Evolutionary conservation across 2,329 filamentous ascomycete genomes (phyloP), one percentile per base, ranked within the genome.

Genomic region (Iodosphaeria phyllophila): DNA sequence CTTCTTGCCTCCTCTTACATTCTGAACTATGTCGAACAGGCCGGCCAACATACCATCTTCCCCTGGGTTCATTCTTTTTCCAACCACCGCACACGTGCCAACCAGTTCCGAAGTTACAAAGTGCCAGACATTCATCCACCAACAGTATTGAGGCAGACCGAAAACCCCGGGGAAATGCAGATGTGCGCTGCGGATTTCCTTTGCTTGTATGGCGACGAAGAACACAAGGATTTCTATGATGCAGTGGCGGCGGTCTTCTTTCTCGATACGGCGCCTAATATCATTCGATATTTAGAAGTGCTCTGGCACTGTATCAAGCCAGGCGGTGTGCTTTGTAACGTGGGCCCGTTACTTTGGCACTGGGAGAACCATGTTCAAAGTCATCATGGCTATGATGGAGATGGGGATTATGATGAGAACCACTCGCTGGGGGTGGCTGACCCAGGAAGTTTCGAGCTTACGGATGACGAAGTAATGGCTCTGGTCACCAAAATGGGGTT

Each of bases 151-250:
- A 43, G 51, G 5, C 24, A 30, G 12, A 36, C 40, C 4, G 30
- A 30, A 12, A 30, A 39, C 9, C 37, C 44, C 14, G 79, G 79
- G 18, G 56, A 69, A 17, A 92, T 98, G 82, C 72, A 70, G 41
- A 95, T 98, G 86, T 74, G 75, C 13, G 78, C 84, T 0, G 83
- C 82, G 4, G 89, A 98, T 45, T 98, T 98, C 41, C 65, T 91
- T 28, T 74, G 82, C n/a, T 50, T 84, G 1, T 98, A 98, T 46
- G 64, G 60, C 14, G 60, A 73, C 29, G 56, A 64, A 1, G 61
- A 64, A 1, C 66, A 78, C 37, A 48, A 52, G 6, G 60, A 60
- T 1, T 40, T 48, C 0, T 95, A 83, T 46, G 74, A 93, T 40
- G 83, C 75, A 1, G 80, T 95, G 2, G 72, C 79, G 0, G 80